Conservation (phyloP, 116 monocot genomes). For the Dioscorea cayenensis region DNA sequence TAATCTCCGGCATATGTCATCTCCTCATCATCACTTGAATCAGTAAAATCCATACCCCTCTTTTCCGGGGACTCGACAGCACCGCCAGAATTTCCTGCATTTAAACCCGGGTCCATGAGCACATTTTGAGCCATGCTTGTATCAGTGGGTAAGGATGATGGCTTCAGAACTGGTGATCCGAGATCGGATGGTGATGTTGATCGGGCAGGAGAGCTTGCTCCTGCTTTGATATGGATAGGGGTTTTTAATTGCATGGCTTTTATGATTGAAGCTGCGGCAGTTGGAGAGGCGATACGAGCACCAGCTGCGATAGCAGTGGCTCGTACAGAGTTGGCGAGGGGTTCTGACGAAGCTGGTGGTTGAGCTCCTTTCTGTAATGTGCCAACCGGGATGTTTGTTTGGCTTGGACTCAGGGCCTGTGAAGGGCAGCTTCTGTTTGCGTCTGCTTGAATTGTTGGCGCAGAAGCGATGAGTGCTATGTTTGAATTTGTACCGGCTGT, state of each 20-base stretch:
- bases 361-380: background rate
- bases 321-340: background rate
- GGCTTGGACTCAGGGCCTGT: background rate
- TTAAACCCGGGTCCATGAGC: background rate
- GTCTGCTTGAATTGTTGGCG: background rate
- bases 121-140: background rate
- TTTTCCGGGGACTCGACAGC: background rate
- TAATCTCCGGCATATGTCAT: background rate
- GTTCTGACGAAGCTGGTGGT: background rate
- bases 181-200: background rate
- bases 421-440: background rate
- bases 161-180: background rate
- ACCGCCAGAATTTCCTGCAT: background rate
- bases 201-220: background rate
- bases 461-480: background rate
- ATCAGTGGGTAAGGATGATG: background rate
- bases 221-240: constrained; percentile 8
- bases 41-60: background rate
- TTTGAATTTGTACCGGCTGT: background rate
- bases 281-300: constrained; percentile 15
- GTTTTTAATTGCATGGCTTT: constrained; percentile 12
- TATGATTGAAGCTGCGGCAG: constrained; percentile 11
- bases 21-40: background rate
- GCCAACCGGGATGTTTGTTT: background rate
- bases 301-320: constrained; percentile 16